Evolutionary conservation across 2,329 filamentous ascomycete species (phyloP).

Genomic region (Aureobasidium pullulans): DNA sequence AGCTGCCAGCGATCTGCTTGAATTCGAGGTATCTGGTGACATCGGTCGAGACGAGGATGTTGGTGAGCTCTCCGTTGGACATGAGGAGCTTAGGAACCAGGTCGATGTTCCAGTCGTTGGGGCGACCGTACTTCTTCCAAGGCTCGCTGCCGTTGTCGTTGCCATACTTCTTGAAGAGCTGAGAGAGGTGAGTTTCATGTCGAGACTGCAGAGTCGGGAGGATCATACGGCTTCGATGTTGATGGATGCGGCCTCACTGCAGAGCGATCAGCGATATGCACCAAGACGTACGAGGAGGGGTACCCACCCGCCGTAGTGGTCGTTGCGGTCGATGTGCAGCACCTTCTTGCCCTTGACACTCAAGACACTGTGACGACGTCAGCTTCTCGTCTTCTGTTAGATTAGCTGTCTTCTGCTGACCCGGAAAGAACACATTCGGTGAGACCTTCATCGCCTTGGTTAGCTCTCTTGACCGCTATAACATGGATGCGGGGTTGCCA

Average conservation of each 20-base stretch:
- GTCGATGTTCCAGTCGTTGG: conserved; percentile 99
- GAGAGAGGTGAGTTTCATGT: conserved; percentile 26
- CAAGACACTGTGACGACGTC: conserved; percentile 58
- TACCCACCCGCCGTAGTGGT: conserved; percentile 92
- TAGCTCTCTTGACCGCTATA: conserved; percentile 13
- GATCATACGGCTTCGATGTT: conserved; percentile 80
- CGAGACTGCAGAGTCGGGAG: neutral
- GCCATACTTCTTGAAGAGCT: conserved; percentile 97
- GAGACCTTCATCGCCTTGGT: conserved; percentile 57
- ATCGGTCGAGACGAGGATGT: conserved; percentile 95
- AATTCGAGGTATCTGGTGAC: conserved; percentile 48
- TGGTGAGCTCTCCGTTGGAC: conserved; percentile 96
- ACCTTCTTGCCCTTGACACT: conserved; percentile 99
- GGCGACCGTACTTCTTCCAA: conserved; percentile 94
- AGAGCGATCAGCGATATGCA: conserved; percentile 21
- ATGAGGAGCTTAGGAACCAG: conserved; percentile 97
- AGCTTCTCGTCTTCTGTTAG: conserved; percentile 17
- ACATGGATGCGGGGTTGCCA: conserved; percentile 27
- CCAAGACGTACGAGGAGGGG: conserved; percentile 10
- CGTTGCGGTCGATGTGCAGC: conserved; percentile 95
- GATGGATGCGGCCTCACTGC: conserved; percentile 85
- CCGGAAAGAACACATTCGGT: conserved; percentile 98
- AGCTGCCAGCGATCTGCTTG: conserved; percentile 78
- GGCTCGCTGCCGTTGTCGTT: conserved; percentile 81
- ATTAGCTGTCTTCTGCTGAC: conserved; percentile 44